Percentiles rank a stretch among this genome's conserved stretches.
These are phyloP conservation scores for Fusarium nelsonii DNA, from an alignment of 2,329 filamentous ascomycete species.

Conservation along the genomic window DNA sequence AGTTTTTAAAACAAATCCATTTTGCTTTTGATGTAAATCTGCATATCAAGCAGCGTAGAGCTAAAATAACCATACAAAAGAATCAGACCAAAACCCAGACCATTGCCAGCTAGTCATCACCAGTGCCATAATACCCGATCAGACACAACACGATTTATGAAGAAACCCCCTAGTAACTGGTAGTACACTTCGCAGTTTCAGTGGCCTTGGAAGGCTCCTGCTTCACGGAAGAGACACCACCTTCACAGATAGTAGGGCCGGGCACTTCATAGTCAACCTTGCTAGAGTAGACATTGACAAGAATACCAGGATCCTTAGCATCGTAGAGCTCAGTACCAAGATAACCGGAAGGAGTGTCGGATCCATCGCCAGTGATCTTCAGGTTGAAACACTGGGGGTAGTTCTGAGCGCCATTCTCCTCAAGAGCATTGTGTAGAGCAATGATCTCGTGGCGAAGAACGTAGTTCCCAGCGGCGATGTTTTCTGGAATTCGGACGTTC, in stretches of 20 bases:
- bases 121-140: neutral
- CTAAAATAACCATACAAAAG: too few species aligned
- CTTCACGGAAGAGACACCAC: constrained; percentile 45
- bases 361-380: constrained; percentile 58
- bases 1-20: too few species aligned
- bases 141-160: neutral
- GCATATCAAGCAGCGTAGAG: neutral
- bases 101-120: neutral
- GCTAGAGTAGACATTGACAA: constrained; percentile 53
- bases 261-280: constrained; percentile 50
- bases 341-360: constrained; percentile 50
- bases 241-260: constrained; percentile 49
- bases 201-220: constrained; percentile 46
- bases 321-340: constrained; percentile 55
- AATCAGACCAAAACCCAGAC: neutral
- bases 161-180: constrained; percentile 16
- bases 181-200: constrained; percentile 43
- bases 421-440: constrained; percentile 62
- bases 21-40: neutral
- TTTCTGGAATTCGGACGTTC: constrained; percentile 62
- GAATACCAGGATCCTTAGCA: constrained; percentile 52
- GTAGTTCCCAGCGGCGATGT: constrained; percentile 64
- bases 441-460: constrained; percentile 69
- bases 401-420: constrained; percentile 60
- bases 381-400: constrained; percentile 68